These are phyloP conservation scores for Zea luxurians DNA, from an alignment of 176 grass and related monocot species.

Conservation along the genomic window DNA sequence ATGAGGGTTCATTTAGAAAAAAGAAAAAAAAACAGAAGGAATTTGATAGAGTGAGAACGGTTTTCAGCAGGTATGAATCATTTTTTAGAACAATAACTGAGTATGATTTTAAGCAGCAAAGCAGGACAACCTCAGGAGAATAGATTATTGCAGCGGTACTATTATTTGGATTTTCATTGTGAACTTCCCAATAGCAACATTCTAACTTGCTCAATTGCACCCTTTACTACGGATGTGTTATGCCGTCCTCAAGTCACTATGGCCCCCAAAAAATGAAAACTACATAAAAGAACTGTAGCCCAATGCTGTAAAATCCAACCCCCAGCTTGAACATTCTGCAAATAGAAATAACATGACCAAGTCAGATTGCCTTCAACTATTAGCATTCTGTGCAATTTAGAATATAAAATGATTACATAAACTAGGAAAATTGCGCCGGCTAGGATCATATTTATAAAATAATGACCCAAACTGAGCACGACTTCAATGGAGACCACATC, in stretches of 20 bases:
- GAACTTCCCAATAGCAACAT: conserved; percentile 35
- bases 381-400: neutral
- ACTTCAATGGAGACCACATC: conserved; percentile 8
- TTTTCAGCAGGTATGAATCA: conserved; percentile 3
- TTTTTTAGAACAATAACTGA: neutral
- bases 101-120: conserved; percentile 9
- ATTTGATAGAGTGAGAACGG: neutral
- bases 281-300: conserved; percentile 51
- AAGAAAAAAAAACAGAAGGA: neutral
- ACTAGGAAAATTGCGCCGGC: neutral
- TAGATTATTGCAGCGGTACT: neutral
- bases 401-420: neutral
- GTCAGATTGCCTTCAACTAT: conserved; percentile 24
- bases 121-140: neutral
- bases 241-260: conserved; percentile 35
- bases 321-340: conserved; percentile 59
- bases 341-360: conserved; percentile 32
- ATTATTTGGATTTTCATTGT: conserved; percentile 40
- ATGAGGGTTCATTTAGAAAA: neutral
- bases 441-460: neutral
- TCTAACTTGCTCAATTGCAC: conserved; percentile 37
- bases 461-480: neutral
- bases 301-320: conserved; percentile 46
- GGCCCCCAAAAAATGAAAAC: conserved; percentile 47
- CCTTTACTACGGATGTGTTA: conserved; percentile 40